phyloP scores from a whole-genome alignment of 305 asterid species.

The Solanum hybrid region DNA sequence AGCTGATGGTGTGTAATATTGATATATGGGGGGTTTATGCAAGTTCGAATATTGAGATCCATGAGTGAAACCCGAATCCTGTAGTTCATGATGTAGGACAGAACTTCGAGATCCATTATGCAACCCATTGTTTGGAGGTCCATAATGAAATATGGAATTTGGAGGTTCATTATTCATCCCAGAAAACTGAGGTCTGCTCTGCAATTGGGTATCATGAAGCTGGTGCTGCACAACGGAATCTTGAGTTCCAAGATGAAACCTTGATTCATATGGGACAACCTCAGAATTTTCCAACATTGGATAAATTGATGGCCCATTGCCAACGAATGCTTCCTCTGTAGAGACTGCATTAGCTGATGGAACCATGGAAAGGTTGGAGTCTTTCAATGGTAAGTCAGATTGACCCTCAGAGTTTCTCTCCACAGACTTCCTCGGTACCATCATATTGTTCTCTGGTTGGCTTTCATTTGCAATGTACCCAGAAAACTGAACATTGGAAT shows the following conservation, averaged over 20 bases:
- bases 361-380: slow-evolving; percentile 16
- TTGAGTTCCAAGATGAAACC: slow-evolving; percentile 6
- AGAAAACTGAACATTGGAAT: slow-evolving; percentile 11
- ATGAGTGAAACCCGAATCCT: slow-evolving; percentile 17
- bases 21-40: slow-evolving; percentile 20
- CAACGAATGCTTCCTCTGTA: slow-evolving; percentile 1
- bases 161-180: slow-evolving; percentile 9
- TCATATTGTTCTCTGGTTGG: slow-evolving; percentile 13
- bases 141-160: slow-evolving; percentile 12
- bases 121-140: slow-evolving; percentile 16
- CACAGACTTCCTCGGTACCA: slow-evolving; percentile 9
- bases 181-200: slow-evolving; percentile 13
- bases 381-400: slow-evolving; percentile 18
- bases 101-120: slow-evolving; percentile 20
- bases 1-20: slow-evolving; percentile 17
- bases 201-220: slow-evolving; percentile 26
- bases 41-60: slow-evolving; percentile 22
- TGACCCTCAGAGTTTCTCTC: slow-evolving; percentile 16
- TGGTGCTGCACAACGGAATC: slow-evolving; percentile 4
- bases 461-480: slow-evolving; percentile 17
- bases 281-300: slow-evolving; percentile 21
- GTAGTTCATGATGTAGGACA: slow-evolving; percentile 22
- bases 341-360: slow-evolving; percentile 27
- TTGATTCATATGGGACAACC: slow-evolving; percentile 20
- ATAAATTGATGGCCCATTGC: slow-evolving; percentile 17